Base-by-base conservation (phyloP, 2,329 filamentous ascomycete genomes). In the Blastomyces emzantsi region DNA sequence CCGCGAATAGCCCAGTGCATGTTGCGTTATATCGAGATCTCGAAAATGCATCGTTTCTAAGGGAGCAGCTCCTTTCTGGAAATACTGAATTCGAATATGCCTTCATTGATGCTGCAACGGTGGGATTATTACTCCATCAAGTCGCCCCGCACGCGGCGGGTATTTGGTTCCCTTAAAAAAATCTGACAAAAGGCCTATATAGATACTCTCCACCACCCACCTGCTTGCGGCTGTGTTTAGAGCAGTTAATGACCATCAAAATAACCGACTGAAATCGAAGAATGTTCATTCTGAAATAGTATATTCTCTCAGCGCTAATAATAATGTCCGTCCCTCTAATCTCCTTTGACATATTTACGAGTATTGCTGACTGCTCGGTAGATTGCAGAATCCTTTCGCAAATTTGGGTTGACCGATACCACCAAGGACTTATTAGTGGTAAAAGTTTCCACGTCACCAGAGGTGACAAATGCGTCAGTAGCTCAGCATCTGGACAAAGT, bases 271-370 rank as follows among this genome's bases (percentile, higher is more conserved):
- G 63, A 90, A 87, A 74, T 94, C 90, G 5, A 87, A 88, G 55
- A 96, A 96, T 69, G 85, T 96, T 4, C 92, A 96, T 74, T 92
- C 90, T 0, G 92, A 97, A 76, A 88, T 91, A 63, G 91, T 97
- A 39, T 88, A 89, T 68, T 87, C 86, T 3, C 79, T 97, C 55
- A 92, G 87, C 64, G 83, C 89, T 0, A 92, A 89, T 66, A 93
- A 91, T 73, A 96, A 96, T 74, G 90, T 91, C 74, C 64, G 80
- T 69, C 25, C 52, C 39, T 60, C 54, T 45, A 43, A 45, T 17
- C 28, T 41, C 19, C 52, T 3, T 17, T 52, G 28, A 33, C 30
- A 39, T 59, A 52, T n/a, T 41, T 47, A 22, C 19, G 11, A 13
- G 36, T n/a, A 45, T 36, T 60, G 51, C 47, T 55, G 59, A 61